Conservation (phyloP, 441 rosid genomes). For the Populus hybrid region DNA sequence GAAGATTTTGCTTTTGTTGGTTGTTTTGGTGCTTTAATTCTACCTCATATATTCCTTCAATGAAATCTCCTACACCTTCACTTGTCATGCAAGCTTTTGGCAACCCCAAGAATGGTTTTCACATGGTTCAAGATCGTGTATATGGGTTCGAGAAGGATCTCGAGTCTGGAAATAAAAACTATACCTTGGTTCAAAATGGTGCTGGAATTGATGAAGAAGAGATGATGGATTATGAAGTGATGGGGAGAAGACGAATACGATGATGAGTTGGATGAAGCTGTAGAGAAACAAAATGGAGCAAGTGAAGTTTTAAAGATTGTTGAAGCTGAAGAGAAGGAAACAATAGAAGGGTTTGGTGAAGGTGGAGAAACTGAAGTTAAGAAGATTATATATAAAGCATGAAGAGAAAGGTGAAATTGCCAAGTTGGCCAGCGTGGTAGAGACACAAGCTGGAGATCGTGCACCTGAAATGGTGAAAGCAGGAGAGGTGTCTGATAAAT, state of each 20-base stretch:
- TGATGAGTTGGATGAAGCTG: slow-evolving; percentile 12
- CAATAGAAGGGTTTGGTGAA: neutral
- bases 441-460: neutral
- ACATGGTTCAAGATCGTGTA: slow-evolving; percentile 22
- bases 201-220: slow-evolving; percentile 6
- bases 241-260: slow-evolving; percentile 3
- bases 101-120: slow-evolving; percentile 23
- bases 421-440: neutral
- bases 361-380: neutral
- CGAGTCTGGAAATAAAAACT: slow-evolving; percentile 3
- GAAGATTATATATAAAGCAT: neutral
- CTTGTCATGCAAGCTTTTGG: slow-evolving; percentile 12
- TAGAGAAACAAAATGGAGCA: slow-evolving; percentile 3
- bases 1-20: slow-evolving; percentile 20
- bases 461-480: slow-evolving; percentile 1
- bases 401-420: slow-evolving; percentile 4
- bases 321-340: slow-evolving; percentile 5
- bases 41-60: slow-evolving; percentile 33
- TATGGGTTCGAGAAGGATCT: slow-evolving; percentile 19
- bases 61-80: slow-evolving; percentile 35
- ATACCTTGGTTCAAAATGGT: slow-evolving; percentile 9
- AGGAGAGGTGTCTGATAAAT: slow-evolving; percentile 3
- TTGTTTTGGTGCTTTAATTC: slow-evolving; percentile 24
- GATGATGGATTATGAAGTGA: slow-evolving; percentile 15
- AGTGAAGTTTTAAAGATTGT: neutral